These are phyloP conservation scores for Dactylellina haptotyla DNA, from an alignment of 2,329 filamentous ascomycete species.

Conservation along the genomic window DNA sequence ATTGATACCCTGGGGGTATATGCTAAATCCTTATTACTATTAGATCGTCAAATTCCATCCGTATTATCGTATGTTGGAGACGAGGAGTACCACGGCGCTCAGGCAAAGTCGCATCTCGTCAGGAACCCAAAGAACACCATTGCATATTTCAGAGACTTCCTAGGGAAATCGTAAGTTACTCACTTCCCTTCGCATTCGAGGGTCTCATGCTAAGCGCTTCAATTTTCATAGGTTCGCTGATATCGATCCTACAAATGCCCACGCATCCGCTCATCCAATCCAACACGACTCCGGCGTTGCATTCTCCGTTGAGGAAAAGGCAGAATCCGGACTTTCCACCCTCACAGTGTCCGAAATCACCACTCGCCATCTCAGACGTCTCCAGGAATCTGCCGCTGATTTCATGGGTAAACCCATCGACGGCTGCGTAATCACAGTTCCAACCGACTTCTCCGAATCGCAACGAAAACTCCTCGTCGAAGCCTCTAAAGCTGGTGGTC, in stretches of 20 bases:
- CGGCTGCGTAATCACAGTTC: conserved; percentile 92
- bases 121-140: conserved; percentile 93
- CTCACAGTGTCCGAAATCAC: conserved; percentile 82
- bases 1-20: background rate
- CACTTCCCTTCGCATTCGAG: background rate
- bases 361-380: conserved; percentile 82
- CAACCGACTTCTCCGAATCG: conserved; percentile 88
- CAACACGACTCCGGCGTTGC: conserved; percentile 76
- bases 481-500: conserved; percentile 79
- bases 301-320: conserved; percentile 84
- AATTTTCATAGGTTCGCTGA: conserved; percentile 75
- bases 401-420: conserved; percentile 93
- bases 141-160: conserved; percentile 93
- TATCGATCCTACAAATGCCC: conserved; percentile 94
- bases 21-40: background rate
- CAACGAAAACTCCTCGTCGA: conserved; percentile 83
- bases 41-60: conserved; percentile 95
- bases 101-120: conserved; percentile 92
- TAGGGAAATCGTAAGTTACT: conserved; percentile 83
- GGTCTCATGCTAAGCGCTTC: background rate
- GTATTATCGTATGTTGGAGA: conserved; percentile 93
- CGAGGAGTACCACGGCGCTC: conserved; percentile 94
- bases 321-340: conserved; percentile 72
- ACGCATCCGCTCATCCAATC: conserved; percentile 89
- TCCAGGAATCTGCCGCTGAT: conserved; percentile 84